Evolutionary conservation across 441 rosid genomes (phyloP), one percentile per base, ranked within the genome.

Genomic region (Francoa sonchifolia): DNA sequence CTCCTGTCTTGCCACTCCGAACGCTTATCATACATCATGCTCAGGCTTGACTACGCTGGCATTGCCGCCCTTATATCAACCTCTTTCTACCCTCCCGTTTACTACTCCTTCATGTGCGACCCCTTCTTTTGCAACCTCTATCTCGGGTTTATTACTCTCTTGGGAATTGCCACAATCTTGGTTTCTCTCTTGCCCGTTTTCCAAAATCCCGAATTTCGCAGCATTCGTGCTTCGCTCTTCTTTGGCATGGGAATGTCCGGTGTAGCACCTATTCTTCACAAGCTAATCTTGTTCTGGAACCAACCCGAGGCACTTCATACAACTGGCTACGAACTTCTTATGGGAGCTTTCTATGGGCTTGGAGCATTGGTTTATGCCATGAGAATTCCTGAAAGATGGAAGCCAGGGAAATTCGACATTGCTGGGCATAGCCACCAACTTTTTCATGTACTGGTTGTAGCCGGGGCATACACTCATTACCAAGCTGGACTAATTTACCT

Each of bases 391-490:
- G 63, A 71, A 54, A 41, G 60, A 20, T 64, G 74, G 68, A 64
- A 40, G 33, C 73, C 73, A 0, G 71, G 77, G 0, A 64, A 45
- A 46, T 67, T 67, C 22, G 77, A 65, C 26, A 53, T 67, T 31
- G 77, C 73, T 3, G 77, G 71, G 16, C 73, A 71, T 3, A 61
- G 73, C 47, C 67, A 71, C 50, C 77, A 58, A 52, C 71, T 64
- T 14, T 71, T 72, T 32, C 74, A 61, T 30, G 18, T 65, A 33
- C 41, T 61, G 50, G 65, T 61, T 5, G 63, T 61, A n/a, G 74
- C 69, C 13, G 68, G 63, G 18, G 68, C 66, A 5, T 57, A 39
- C 12, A 57, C 74, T 9, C 74, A 61, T 40, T 64, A 60, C 21
- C 59, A 27, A 2, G 68, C 55, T 0, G 67, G 71, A 15, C 60